Percentiles rank a stretch among this genome's conserved stretches.
These are phyloP conservation scores for Polysphondylium violaceum DNA, from an alignment of 78 protist genomes.

Conservation along the genomic window DNA sequence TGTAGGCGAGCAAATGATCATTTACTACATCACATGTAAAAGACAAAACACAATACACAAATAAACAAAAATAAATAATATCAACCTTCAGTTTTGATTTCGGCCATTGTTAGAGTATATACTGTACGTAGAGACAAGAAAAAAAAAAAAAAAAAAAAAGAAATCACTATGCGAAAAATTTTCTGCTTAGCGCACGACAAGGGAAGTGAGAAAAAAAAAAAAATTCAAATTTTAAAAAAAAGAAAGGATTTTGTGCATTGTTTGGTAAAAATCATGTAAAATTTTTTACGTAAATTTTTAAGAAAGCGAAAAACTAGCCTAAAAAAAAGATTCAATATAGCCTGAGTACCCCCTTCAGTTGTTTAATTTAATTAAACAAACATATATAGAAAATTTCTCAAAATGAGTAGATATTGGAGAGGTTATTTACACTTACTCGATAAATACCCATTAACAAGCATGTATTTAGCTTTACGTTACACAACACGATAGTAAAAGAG, in stretches of 20 bases:
- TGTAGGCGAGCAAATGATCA: neutral
- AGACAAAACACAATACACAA: neutral
- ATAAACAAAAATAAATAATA: neutral
- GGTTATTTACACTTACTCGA: conserved; percentile 8
- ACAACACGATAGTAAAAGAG: no score
- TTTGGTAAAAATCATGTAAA: neutral
- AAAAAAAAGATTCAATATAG: neutral
- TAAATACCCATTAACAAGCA: conserved; percentile 11
- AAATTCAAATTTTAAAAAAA: neutral
- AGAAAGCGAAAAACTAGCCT: neutral
- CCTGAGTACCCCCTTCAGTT: no score
- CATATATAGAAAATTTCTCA: no score
- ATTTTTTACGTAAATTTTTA: neutral
- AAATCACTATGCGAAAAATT: neutral
- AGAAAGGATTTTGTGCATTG: neutral
- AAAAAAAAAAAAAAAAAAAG: conserved; percentile 8
- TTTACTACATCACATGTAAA: neutral
- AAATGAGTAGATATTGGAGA: neutral
- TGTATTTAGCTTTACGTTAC: neutral
- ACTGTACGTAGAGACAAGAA: conserved; percentile 4
- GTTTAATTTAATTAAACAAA: no score
- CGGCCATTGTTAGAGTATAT: conserved; percentile 5
- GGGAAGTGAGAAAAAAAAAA: neutral
- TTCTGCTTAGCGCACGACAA: neutral
- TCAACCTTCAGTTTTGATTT: conserved; percentile 37